phyloP scores from a whole-genome alignment of 2,329 filamentous ascomycete genomes.

The Aspergillus sp. region DNA sequence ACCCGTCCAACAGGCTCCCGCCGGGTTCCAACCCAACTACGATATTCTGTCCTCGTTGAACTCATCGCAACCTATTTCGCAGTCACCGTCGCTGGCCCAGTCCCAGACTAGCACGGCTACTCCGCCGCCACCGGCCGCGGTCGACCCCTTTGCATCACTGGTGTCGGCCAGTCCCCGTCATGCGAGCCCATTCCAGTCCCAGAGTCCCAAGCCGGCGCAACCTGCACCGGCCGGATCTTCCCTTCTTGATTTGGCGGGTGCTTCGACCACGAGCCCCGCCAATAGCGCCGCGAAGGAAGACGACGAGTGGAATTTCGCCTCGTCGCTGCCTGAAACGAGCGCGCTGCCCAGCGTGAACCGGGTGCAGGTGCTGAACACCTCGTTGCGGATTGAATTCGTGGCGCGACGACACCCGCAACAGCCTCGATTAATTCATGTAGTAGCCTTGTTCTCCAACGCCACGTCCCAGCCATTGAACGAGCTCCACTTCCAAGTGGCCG shows the following conservation, averaged over 20 bases:
- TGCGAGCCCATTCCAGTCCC: conserved; percentile 38
- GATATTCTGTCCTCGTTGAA: conserved; percentile 58
- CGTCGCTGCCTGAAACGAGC: conserved; percentile 67
- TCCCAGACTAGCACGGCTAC: conserved; percentile 31
- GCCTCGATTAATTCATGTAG: conserved; percentile 63
- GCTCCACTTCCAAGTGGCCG: conserved; percentile 86
- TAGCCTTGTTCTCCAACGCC: conserved; percentile 82
- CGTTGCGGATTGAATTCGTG: conserved; percentile 70
- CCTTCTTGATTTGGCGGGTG: conserved; percentile 34
- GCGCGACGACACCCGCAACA: conserved; percentile 59
- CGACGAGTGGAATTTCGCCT: conserved; percentile 93
- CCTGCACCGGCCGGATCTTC: conserved; percentile 26
- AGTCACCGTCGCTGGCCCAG: conserved; percentile 30
- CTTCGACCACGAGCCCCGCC: conserved; percentile 21
- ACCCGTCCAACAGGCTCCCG: conserved; percentile 42
- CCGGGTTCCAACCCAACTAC: conserved; percentile 53
- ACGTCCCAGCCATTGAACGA: conserved; percentile 70
- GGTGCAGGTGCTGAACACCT: conserved; percentile 67
- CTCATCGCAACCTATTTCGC: conserved; percentile 48
- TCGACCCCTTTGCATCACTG: conserved; percentile 63
- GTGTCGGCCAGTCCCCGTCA: conserved; percentile 53
- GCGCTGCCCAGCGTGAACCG: conserved; percentile 61
- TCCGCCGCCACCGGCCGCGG: conserved; percentile 38
- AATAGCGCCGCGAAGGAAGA: conserved; percentile 57
- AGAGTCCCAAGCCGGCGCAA: conserved; percentile 19